A percentile compares a stretch with the other conserved stretches of the same genome.
phyloP scores from a whole-genome alignment of 108 stramenopile species.

The Parietichytrium sp. region DNA sequence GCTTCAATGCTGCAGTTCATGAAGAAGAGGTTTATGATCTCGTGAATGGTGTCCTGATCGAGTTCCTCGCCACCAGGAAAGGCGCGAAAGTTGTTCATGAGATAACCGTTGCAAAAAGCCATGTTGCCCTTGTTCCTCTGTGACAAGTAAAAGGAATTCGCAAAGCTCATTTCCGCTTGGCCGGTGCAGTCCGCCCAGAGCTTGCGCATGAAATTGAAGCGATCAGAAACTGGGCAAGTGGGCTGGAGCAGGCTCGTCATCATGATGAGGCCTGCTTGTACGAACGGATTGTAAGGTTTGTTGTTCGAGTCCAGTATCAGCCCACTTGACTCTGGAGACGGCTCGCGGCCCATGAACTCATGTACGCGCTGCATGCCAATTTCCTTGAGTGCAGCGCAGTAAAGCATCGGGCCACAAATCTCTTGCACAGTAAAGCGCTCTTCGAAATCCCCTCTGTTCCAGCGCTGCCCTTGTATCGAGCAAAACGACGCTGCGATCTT shows the following conservation, averaged over 20 bases:
- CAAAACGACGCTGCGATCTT: conserved; percentile 13
- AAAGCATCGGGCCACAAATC: conserved; percentile 8
- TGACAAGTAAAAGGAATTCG: conserved; percentile 13
- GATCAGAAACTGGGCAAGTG: not conserved
- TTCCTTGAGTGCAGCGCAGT: conserved; percentile 13
- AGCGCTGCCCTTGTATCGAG: conserved; percentile 9
- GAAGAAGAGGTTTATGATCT: conserved; percentile 13
- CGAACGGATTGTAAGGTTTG: conserved; percentile 25
- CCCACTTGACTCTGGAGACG: not conserved
- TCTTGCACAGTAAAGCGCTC: not conserved
- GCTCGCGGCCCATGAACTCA: conserved; percentile 16
- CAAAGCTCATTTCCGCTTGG: not conserved
- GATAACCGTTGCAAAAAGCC: not conserved
- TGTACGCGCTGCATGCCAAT: conserved; percentile 28
- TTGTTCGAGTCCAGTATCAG: not conserved
- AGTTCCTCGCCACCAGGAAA: not conserved
- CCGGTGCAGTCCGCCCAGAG: not conserved
- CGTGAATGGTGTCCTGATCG: conserved; percentile 25
- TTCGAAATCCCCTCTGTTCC: conserved; percentile 31
- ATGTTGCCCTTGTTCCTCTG: not conserved
- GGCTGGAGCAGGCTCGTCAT: not conserved
- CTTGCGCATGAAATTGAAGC: conserved; percentile 11
- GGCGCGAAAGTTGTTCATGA: not conserved
- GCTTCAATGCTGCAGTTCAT: conserved; percentile 30
- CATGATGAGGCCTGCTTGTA: not conserved